A percentile compares a stretch with the other conserved stretches of the same genome.
Conservation (phyloP, 2,329 filamentous ascomycete genomes). For the Penicillium sp. region DNA sequence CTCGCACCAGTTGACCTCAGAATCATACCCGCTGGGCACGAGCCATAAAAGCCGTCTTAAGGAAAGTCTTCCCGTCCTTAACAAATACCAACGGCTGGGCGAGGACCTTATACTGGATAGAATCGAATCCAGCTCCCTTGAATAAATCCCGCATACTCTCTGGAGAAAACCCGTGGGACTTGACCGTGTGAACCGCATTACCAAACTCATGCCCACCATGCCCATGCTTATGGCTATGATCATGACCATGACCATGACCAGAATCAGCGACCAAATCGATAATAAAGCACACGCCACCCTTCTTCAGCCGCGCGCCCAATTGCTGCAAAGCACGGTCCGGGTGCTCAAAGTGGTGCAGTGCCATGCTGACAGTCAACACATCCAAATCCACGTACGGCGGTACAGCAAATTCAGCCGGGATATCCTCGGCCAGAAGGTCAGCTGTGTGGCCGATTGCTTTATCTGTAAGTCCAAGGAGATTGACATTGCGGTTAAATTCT, state of each 20-base stretch:
- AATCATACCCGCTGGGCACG: constrained; percentile 27
- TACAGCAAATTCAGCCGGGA: constrained; percentile 58
- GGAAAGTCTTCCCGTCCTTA: constrained; percentile 22
- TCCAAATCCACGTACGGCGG: constrained; percentile 70
- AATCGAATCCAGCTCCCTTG: constrained; percentile 60
- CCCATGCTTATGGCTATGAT: constrained; percentile 27
- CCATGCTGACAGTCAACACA: constrained; percentile 62
- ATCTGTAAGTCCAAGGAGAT: constrained; percentile 50
- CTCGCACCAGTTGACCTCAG: background rate
- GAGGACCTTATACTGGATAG: constrained; percentile 61
- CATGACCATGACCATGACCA: constrained; percentile 18
- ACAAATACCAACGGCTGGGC: constrained; percentile 52
- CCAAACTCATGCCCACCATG: constrained; percentile 22
- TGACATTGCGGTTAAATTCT: constrained; percentile 64
- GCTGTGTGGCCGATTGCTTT: constrained; percentile 61
- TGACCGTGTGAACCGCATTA: constrained; percentile 56
- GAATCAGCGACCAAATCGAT: constrained; percentile 66
- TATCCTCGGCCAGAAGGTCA: constrained; percentile 56
- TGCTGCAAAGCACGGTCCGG: constrained; percentile 60
- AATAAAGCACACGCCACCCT: constrained; percentile 67
- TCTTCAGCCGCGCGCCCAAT: constrained; percentile 62
- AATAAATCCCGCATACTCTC: constrained; percentile 63
- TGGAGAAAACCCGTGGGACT: constrained; percentile 66
- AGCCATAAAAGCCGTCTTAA: constrained; percentile 35
- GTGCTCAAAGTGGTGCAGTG: constrained; percentile 69